Evolutionary conservation across 2,329 filamentous ascomycete genomes (phyloP).

Genomic region (Rutstroemia sp.): DNA sequence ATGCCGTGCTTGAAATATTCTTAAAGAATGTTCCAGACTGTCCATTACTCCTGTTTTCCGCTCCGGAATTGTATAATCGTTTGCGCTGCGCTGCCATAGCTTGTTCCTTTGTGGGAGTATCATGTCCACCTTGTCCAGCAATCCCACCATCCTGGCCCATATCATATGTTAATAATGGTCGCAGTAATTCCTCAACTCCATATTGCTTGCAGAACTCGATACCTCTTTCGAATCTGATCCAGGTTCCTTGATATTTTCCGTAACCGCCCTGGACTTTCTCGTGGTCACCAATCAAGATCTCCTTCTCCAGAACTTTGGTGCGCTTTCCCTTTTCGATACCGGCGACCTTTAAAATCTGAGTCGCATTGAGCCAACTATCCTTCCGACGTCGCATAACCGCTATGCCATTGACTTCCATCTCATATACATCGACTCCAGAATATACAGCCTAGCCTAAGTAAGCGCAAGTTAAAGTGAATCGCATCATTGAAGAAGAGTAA

Average conservation of each 20-base stretch:
- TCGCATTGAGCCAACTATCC: constrained; percentile 96
- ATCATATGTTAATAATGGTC: constrained; percentile 71
- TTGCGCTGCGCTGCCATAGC: constrained; percentile 95
- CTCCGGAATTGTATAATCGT: constrained; percentile 73
- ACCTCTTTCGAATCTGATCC: constrained; percentile 91
- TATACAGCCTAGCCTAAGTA: constrained; percentile 63
- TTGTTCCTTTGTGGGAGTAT: constrained; percentile 97
- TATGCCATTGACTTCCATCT: constrained; percentile 92
- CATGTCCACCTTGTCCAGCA: constrained; percentile 67
- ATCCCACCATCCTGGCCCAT: constrained; percentile 68
- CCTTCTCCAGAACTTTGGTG: constrained; percentile 96
- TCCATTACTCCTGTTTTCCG: constrained; percentile 60
- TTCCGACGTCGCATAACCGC: constrained; percentile 93
- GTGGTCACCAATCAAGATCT: constrained; percentile 91
- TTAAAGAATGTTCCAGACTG: constrained; percentile 88
- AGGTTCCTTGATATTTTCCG: constrained; percentile 97
- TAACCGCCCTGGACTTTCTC: constrained; percentile 99
- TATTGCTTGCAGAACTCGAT: constrained; percentile 83
- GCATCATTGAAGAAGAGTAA: constrained; percentile 6
- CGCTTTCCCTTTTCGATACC: constrained; percentile 96
- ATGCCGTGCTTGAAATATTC: constrained; percentile 90
- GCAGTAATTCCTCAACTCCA: constrained; percentile 67
- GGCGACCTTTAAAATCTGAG: constrained; percentile 95
- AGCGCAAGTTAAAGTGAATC: constrained; percentile 10
- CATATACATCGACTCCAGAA: constrained; percentile 92